Base-by-base conservation (phyloP, 2,329 filamentous ascomycete genomes). In the Arthroderma sp. region DNA sequence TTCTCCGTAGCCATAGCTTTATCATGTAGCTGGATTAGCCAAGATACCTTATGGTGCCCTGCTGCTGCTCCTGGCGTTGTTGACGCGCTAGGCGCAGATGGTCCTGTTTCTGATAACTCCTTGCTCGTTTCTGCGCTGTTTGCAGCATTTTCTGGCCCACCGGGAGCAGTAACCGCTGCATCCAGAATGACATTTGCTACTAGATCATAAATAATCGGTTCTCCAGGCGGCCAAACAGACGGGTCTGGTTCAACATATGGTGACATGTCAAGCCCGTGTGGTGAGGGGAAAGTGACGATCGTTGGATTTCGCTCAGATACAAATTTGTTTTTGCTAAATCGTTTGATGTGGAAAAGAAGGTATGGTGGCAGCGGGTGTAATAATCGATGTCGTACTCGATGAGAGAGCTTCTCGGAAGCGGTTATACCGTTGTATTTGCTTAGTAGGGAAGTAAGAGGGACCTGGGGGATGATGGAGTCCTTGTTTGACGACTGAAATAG, bases 241-340 rank as follows among this genome's bases (percentile, higher is more conserved):
- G 88, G 87, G 66, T 91, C 88, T 0, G 91, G 91, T 73, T 97
- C 89, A 11, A 95, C 89, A 66, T 93, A 97, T 0, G 91, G 90
- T 4, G 84, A 80, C 77, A 96, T 85, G 70, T 98, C 90, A 7
- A 98, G 82, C 43, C 85, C 82, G 67, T 85, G 81, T 3, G 88
- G 81, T 5, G 88, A 86, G 62, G 91, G 88, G 71, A 97, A 98
- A 0, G 91, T 97, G 62, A 98, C 93, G 66, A 98, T 98, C 8
- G 93, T 98, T 0, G 91, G 93, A 71, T 98, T 98, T 54, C 93
- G 87, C 74, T 97, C 91, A 1, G 86, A 82, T 19, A 98, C 88
- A 68, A 98, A 98, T 71, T 96, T 95, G 77, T 98, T 98, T 63
- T 87, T 85, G 64, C 85, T 88, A 79, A 98, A 98, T 64, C 93